Percentiles rank a stretch among this genome's conserved stretches.
Conservation (phyloP, 257 asterid species). For the Solanum chilense region DNA sequence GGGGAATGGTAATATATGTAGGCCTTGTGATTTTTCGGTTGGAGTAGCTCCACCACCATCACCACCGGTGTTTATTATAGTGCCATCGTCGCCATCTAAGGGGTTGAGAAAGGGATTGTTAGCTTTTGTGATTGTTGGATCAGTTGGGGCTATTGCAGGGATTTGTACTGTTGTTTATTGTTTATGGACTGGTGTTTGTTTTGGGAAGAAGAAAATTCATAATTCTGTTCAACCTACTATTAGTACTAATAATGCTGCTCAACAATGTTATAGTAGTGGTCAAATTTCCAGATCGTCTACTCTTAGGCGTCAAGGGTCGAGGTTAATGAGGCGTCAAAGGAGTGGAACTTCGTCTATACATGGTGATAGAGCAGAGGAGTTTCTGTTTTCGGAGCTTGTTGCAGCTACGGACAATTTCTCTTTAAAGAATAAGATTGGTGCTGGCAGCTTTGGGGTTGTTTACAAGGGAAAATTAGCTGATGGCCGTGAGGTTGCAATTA, state of each 20-base stretch:
- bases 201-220: slow-evolving; percentile 1
- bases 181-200: not conserved
- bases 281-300: not conserved
- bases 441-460: not conserved
- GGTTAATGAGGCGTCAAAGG: not conserved
- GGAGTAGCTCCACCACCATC: not conserved
- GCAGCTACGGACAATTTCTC: not conserved
- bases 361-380: not conserved
- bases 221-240: not conserved
- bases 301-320: not conserved
- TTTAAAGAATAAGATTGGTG: not conserved
- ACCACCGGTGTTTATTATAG: not conserved
- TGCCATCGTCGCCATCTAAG: not conserved
- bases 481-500: not conserved
- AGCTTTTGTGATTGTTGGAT: not conserved
- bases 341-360: not conserved
- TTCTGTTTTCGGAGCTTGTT: not conserved
- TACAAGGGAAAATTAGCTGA: not conserved
- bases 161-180: not conserved
- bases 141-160: not conserved
- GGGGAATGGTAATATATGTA: not conserved
- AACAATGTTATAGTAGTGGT: not conserved
- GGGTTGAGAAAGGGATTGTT: not conserved
- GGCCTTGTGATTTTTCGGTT: not conserved
- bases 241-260: not conserved